These are phyloP conservation scores for Aurifilum marmelostoma DNA, from an alignment of 2,329 filamentous ascomycete genomes.

Conservation along the genomic window DNA sequence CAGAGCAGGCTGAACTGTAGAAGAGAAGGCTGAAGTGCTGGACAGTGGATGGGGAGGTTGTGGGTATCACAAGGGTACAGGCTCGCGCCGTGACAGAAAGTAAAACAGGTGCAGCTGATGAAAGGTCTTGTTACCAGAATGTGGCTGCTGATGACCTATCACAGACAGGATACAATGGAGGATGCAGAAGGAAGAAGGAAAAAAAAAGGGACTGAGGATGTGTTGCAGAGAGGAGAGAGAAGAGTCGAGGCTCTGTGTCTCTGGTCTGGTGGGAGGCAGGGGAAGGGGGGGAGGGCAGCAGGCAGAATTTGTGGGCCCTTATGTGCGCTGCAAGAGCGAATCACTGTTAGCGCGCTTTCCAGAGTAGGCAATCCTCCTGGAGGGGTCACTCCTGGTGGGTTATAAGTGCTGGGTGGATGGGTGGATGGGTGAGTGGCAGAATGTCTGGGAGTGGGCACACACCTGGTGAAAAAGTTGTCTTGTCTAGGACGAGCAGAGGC, in stretches of 20 bases:
- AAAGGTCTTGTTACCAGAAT: too few relatives aligned
- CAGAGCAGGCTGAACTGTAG: too few relatives aligned
- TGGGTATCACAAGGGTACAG: too few relatives aligned
- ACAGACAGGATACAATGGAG: neutral
- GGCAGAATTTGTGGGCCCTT: neutral
- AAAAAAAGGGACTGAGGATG: neutral
- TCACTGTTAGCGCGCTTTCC: neutral
- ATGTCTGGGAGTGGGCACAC: neutral
- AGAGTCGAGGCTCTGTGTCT: neutral
- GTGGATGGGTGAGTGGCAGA: neutral
- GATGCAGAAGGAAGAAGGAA: neutral
- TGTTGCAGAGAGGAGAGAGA: neutral
- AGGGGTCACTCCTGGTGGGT: neutral
- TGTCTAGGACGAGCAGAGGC: neutral
- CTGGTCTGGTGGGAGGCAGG: too few relatives aligned
- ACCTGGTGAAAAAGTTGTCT: neutral
- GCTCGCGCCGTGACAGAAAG: too few relatives aligned
- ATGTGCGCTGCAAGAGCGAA: neutral
- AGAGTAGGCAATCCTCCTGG: neutral
- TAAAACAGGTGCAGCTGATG: too few relatives aligned
- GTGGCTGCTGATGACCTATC: too few relatives aligned
- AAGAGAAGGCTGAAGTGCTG: too few relatives aligned
- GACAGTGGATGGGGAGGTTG: too few relatives aligned
- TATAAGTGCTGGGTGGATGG: neutral
- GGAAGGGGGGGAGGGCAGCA: neutral